Evolutionary conservation across 345 rosid species (phyloP).

Genomic region (Erysimum cheiranthoides): DNA sequence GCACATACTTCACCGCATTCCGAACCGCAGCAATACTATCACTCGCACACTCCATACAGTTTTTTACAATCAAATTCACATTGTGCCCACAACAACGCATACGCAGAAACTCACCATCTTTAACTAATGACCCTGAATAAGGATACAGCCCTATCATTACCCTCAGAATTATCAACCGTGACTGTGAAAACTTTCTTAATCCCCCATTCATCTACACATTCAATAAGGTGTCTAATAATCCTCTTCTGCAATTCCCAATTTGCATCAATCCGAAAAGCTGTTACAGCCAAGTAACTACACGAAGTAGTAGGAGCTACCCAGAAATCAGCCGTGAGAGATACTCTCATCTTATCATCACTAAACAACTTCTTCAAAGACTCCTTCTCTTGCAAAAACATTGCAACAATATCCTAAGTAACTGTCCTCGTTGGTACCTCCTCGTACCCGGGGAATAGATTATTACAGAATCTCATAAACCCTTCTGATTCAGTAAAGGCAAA

Average conservation of each 20-base stretch:
- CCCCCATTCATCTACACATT: slow-evolving; percentile 6
- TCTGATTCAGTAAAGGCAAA: neutral
- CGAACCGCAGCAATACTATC: neutral
- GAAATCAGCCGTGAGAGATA: neutral
- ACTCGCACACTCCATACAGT: neutral
- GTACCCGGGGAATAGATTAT: neutral
- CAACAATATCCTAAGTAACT: neutral
- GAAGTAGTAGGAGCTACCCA: slow-evolving; percentile 7
- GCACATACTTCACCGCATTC: slow-evolving; percentile 10
- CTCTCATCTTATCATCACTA: neutral
- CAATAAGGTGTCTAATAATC: neutral
- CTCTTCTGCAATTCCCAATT: neutral
- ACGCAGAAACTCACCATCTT: neutral
- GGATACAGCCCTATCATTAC: neutral
- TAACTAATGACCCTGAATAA: neutral
- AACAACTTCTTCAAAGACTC: neutral
- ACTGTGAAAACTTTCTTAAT: slow-evolving; percentile 16
- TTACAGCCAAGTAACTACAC: neutral
- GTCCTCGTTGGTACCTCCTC: neutral
- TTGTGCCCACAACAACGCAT: slow-evolving; percentile 8
- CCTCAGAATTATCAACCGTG: neutral
- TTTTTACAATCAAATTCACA: neutral
- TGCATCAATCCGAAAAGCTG: neutral
- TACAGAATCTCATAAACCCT: neutral
- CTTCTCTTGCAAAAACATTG: neutral